Evolutionary conservation across 2,329 filamentous ascomycete species (phyloP).

Genomic region (Colletotrichum sp.): DNA sequence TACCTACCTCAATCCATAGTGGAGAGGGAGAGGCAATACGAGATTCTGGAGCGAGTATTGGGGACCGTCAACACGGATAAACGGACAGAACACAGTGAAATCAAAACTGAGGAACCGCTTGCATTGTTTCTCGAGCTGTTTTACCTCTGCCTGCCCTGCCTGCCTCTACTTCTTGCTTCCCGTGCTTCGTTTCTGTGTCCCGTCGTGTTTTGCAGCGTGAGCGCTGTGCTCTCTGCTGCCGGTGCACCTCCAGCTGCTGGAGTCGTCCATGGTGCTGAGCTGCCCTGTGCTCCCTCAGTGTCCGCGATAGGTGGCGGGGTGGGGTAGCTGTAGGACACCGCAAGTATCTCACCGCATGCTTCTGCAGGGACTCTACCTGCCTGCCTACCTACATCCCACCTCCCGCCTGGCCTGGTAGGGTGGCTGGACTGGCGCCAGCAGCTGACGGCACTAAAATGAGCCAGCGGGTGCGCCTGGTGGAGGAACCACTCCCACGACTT

Average conservation of each 20-base stretch:
- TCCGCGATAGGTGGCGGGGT: background rate
- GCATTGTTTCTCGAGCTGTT: background rate
- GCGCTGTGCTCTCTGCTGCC: background rate
- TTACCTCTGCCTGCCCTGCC: background rate
- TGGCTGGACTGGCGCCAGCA: conserved; percentile 28
- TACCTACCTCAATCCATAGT: background rate
- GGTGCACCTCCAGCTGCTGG: background rate
- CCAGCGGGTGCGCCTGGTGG: conserved; percentile 1
- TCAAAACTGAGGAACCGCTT: background rate
- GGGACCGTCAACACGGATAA: background rate
- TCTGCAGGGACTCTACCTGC: background rate
- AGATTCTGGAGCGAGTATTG: background rate
- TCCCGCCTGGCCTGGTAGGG: background rate
- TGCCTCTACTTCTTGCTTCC: background rate
- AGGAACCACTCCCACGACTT: background rate
- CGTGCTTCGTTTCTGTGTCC: background rate
- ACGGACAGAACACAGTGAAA: background rate
- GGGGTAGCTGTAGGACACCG: background rate
- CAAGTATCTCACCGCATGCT: background rate
- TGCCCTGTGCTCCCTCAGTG: background rate
- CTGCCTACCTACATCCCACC: background rate
- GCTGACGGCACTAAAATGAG: conserved; percentile 24
- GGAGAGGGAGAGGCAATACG: background rate
- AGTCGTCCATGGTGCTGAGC: background rate
- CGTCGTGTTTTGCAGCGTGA: background rate